Evolutionary conservation across 1,284 basidiomycete species (phyloP).

Genomic region (Malassezia arunalokei): DNA sequence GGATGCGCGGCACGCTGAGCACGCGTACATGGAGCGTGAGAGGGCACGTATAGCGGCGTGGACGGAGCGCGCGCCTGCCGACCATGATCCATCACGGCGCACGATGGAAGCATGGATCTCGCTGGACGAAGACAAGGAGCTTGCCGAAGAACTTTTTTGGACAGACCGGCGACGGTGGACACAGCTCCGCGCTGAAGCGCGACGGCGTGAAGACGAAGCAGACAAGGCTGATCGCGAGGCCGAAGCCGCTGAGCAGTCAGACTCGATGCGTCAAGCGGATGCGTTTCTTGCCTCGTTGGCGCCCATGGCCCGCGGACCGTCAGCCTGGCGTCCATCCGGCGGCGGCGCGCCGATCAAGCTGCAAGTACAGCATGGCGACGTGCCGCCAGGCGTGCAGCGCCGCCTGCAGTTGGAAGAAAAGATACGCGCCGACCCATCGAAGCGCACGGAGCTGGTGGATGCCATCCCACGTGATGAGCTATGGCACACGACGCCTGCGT

Average conservation of each 20-base stretch:
- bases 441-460: not conserved
- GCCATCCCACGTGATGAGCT: slow-evolving; percentile 3
- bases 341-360: slow-evolving; percentile 34
- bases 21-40: slow-evolving; percentile 20
- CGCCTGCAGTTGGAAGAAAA: slow-evolving; percentile 25
- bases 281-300: slow-evolving; percentile 35
- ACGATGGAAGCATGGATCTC: slow-evolving; percentile 19
- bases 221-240: slow-evolving; percentile 23
- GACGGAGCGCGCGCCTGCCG: slow-evolving; percentile 13
- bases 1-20: slow-evolving; percentile 9
- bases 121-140: slow-evolving; percentile 12
- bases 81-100: not conserved
- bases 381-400: slow-evolving; percentile 8
- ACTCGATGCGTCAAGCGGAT: slow-evolving; percentile 28
- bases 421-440: slow-evolving; percentile 6
- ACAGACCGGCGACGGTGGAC: slow-evolving; percentile 30
- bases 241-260: slow-evolving; percentile 20
- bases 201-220: slow-evolving; percentile 24
- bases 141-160: slow-evolving; percentile 12
- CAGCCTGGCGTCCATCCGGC: slow-evolving; percentile 26
- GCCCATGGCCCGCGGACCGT: slow-evolving; percentile 19
- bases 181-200: slow-evolving; percentile 17
- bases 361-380: slow-evolving; percentile 18
- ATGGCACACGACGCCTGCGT: slow-evolving; percentile 20
- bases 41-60: slow-evolving; percentile 27